Evolutionary conservation across 805 yeast genomes (phyloP), one percentile per base, ranked within the genome.

Genomic region (Lachancea mirantina): DNA sequence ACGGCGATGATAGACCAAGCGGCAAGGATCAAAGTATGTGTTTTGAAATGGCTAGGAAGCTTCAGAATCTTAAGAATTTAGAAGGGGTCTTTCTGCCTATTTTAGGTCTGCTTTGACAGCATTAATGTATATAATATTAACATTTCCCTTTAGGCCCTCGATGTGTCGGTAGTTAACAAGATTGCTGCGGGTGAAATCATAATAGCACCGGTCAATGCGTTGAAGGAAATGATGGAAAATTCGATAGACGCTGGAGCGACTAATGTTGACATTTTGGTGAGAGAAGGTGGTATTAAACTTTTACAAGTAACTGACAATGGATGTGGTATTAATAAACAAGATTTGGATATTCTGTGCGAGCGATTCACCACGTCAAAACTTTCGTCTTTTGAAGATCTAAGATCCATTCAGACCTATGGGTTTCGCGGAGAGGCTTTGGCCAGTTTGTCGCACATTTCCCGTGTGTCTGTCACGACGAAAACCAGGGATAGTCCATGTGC

Each of bases 161-260:
- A 80, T 27, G 62, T 62, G 10, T 55, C 74, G 2, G 96, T 88
- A 14, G 83, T 92, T 30, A 88, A 87, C 55, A 73, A 79, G 40
- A 92, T 92, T 17, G 98, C 98, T 0, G 98, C 98, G 1, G 98
- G 98, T 1, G 97, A 92, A 61, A 84, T 92, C 59, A 84, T 92
- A 36, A 72, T 88, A 17, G 89, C 88, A 4, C 97, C 98, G 0
- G 82, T 89, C 4, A 92, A 89, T 54, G 98, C 98, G 0, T 62
- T 92, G 25, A 92, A 92, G 52, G 98, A 92, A 55, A 64, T 92
- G 63, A 62, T 92, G 39, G 98, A 92, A 60, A 92, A 92, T 63
- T 73, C 94, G 5, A 75, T 92, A 8, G 98, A 92, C 55, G 96
- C 98, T 0, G 67, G 70, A 0, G 64, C 94, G 8, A 68, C 88